Conservation (phyloP, 129 eudicot species). For the Flaveria bidentis region DNA sequence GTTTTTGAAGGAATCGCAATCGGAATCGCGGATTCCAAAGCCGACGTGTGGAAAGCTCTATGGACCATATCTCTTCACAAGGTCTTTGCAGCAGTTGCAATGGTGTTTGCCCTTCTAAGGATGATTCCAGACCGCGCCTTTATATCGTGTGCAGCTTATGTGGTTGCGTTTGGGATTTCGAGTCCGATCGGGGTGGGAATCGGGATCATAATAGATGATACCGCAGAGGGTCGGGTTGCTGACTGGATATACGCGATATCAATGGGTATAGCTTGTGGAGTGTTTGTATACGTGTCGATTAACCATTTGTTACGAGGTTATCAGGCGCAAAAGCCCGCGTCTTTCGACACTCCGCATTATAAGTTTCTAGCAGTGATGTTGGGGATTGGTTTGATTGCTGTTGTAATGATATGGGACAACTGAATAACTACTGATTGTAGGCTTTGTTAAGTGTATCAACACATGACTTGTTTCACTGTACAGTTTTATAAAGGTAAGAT, state of each 20-base stretch:
- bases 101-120: constrained; percentile 85
- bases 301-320: constrained; percentile 77
- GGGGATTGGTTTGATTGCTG: constrained; percentile 80
- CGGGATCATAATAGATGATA: constrained; percentile 72
- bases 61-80: constrained; percentile 88
- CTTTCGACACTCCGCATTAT: constrained; percentile 38
- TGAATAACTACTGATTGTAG: constrained; percentile 20
- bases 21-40: constrained; percentile 67
- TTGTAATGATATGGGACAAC: constrained; percentile 91
- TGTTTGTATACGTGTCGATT: constrained; percentile 74
- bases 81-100: constrained; percentile 85
- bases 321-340: constrained; percentile 37
- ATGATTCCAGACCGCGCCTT: constrained; percentile 91
- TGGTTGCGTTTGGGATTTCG: constrained; percentile 80
- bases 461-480: no score
- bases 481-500: no score
- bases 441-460: neutral
- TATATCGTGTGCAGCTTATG: constrained; percentile 69
- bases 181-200: constrained; percentile 82
- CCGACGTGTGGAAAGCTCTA: constrained; percentile 87
- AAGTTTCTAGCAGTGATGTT: constrained; percentile 66
- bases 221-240: constrained; percentile 68
- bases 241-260: constrained; percentile 89
- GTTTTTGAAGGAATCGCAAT: constrained; percentile 88
- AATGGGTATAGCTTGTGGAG: constrained; percentile 89